These are phyloP conservation scores for Gnaphalium uliginosum DNA, from an alignment of 129 eudicot species.

Conservation along the genomic window DNA sequence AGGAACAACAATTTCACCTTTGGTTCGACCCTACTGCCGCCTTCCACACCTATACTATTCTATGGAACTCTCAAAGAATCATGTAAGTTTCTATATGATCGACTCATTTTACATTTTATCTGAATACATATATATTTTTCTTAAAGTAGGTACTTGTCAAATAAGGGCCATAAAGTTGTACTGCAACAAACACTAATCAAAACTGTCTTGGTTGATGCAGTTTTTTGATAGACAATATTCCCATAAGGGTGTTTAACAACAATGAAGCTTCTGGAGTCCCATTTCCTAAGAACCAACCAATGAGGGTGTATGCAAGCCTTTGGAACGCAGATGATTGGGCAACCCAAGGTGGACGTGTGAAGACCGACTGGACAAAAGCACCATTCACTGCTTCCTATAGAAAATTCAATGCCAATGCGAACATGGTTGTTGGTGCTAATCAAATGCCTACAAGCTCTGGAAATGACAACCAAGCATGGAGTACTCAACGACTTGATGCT, in stretches of 20 bases:
- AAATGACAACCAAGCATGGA: neutral
- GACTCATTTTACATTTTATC: too few species aligned
- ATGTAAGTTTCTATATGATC: neutral
- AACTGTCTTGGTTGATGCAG: neutral
- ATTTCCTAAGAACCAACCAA: neutral
- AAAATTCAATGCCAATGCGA: neutral
- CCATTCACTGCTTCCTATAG: neutral
- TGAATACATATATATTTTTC: too few species aligned
- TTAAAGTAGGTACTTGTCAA: neutral
- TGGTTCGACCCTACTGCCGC: conserved; percentile 9
- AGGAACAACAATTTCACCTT: conserved; percentile 11
- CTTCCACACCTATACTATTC: conserved; percentile 10
- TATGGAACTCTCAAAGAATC: neutral
- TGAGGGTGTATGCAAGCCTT: conserved; percentile 8
- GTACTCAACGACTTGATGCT: neutral
- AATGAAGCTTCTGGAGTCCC: neutral
- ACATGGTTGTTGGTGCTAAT: neutral
- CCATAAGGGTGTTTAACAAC: conserved; percentile 5
- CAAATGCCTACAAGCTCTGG: neutral
- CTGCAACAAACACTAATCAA: neutral
- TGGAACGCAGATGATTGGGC: neutral
- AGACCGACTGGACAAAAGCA: neutral
- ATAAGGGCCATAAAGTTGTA: neutral
- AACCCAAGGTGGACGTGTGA: neutral
- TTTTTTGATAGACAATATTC: neutral